Evolutionary conservation across 352 stramenopile species (phyloP).

Genomic region (Pythium apleroticum): DNA sequence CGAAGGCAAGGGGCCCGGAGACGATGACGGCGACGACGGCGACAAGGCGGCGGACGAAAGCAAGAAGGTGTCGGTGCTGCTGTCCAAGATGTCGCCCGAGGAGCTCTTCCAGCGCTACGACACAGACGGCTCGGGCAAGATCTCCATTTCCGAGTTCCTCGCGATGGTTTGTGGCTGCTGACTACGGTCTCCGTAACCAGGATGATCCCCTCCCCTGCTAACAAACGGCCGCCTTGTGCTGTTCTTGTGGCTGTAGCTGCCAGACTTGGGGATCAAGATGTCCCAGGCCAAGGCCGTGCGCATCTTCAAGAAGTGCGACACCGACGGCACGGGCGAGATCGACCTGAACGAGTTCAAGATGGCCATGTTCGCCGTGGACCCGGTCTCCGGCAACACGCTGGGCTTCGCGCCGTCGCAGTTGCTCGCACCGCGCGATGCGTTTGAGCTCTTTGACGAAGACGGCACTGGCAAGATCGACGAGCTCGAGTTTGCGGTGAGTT

Average conservation of each 20-base stretch:
- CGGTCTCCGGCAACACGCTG: slow-evolving; percentile 73
- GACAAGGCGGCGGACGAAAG: slow-evolving; percentile 41
- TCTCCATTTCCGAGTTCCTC: slow-evolving; percentile 91
- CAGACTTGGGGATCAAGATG: slow-evolving; percentile 85
- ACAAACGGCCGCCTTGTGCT: neutral
- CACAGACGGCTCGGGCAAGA: slow-evolving; percentile 84
- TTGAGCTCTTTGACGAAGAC: slow-evolving; percentile 91
- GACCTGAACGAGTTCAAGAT: slow-evolving; percentile 93
- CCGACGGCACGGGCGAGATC: slow-evolving; percentile 88
- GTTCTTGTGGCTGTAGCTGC: slow-evolving; percentile 54
- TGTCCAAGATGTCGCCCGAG: slow-evolving; percentile 77
- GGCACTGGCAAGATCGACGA: slow-evolving; percentile 90
- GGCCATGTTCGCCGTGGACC: slow-evolving; percentile 91
- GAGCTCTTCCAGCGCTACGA: slow-evolving; percentile 93
- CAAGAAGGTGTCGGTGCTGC: slow-evolving; percentile 65
- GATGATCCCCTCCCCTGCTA: too few relatives aligned
- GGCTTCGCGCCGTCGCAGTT: slow-evolving; percentile 84
- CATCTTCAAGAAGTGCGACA: slow-evolving; percentile 92
- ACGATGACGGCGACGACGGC: slow-evolving; percentile 29
- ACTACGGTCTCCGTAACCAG: neutral
- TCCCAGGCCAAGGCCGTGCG: slow-evolving; percentile 86
- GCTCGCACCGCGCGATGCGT: slow-evolving; percentile 86
- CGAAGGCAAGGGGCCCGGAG: slow-evolving; percentile 18
- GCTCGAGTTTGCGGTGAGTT: slow-evolving; percentile 88
- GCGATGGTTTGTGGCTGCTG: slow-evolving; percentile 47